phyloP scores from a whole-genome alignment of 1,284 basidiomycete species.

The Microbotryum lychnidis-dioicae region DNA sequence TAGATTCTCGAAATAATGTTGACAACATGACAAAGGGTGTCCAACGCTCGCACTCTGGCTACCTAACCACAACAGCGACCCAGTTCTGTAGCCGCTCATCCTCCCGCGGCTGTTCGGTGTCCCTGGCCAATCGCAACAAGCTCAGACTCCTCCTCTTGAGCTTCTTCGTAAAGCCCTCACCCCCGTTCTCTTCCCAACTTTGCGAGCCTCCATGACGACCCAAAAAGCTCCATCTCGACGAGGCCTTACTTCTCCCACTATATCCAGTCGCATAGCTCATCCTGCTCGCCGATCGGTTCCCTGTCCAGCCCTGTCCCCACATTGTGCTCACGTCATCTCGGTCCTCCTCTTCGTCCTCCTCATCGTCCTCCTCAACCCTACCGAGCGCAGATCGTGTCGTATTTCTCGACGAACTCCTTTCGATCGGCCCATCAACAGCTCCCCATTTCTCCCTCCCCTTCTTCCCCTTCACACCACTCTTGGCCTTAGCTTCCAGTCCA shows the following conservation, averaged over 20 bases:
- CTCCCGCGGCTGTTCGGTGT: not conserved
- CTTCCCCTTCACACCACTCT: conserved; percentile 7
- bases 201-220: not conserved
- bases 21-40: not conserved
- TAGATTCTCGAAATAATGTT: not conserved
- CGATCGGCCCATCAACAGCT: conserved; percentile 11
- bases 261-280: not conserved
- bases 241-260: not conserved
- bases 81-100: not conserved
- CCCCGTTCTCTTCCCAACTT: not conserved
- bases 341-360: not conserved
- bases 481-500: conserved; percentile 7
- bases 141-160: not conserved
- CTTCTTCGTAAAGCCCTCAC: not conserved
- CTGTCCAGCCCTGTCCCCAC: not conserved
- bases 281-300: not conserved
- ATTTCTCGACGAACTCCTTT: conserved; percentile 1
- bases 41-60: not conserved
- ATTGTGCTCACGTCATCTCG: not conserved
- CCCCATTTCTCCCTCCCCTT: conserved; percentile 16
- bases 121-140: not conserved
- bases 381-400: not conserved
- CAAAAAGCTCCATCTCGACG: not conserved
- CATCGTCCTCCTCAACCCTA: too few relatives aligned
- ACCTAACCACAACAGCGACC: not conserved